A percentile compares a stretch with the other conserved stretches of the same genome.
phyloP scores from a whole-genome alignment of 257 asterid genomes.

The Solanum arcanum region DNA sequence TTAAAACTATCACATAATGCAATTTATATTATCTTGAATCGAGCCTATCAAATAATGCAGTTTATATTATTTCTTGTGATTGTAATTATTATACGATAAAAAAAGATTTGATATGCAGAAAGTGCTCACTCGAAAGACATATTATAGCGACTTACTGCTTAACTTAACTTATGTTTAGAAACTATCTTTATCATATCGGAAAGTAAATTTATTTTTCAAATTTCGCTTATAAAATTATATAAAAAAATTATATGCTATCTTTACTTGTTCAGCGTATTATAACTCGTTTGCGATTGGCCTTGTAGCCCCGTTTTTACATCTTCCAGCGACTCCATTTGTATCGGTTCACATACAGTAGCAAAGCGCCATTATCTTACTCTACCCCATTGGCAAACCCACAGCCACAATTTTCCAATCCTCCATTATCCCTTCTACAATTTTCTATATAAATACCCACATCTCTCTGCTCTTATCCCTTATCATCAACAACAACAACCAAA shows the following conservation, averaged over 20 bases:
- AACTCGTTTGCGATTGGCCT: background rate
- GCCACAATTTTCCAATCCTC: background rate
- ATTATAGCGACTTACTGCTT: too few species aligned
- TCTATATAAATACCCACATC: background rate
- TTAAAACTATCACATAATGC: too few species aligned
- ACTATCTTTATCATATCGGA: too few species aligned
- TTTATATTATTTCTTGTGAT: too few species aligned
- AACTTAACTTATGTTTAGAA: too few species aligned
- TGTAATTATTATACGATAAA: too few species aligned
- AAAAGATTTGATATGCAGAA: fast-evolving
- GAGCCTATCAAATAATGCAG: too few species aligned
- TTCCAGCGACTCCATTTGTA: background rate
- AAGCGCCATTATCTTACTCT: background rate
- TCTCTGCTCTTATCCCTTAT: background rate
- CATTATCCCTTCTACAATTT: background rate
- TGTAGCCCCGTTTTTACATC: background rate
- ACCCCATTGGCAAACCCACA: background rate
- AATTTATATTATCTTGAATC: too few species aligned
- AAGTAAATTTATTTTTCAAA: too few species aligned
- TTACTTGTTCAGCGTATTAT: fast-evolving
- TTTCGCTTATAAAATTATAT: too few species aligned
- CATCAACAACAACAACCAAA: background rate
- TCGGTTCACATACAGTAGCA: background rate
- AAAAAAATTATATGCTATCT: too few species aligned
- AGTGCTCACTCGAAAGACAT: too few species aligned